Percentiles rank a stretch among this genome's conserved stretches.
phyloP scores from a whole-genome alignment of 2,329 filamentous ascomycete genomes.

The Neofusicoccum umdonicola region DNA sequence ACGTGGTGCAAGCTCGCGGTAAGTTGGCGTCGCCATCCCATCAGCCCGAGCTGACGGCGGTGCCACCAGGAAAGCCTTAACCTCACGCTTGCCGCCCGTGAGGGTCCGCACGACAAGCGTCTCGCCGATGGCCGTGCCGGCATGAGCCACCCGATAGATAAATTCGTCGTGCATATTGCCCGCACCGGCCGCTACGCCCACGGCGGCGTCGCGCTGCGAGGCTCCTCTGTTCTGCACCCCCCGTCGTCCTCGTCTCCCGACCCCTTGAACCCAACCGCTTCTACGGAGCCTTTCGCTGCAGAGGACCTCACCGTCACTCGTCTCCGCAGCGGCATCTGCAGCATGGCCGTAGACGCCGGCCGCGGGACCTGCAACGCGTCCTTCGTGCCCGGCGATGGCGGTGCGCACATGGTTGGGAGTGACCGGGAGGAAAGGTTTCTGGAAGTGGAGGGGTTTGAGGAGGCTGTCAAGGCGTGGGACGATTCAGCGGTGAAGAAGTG shows the following conservation, averaged over 20 bases:
- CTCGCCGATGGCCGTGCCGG: neutral
- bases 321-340: constrained; percentile 1
- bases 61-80: neutral
- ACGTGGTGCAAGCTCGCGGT: constrained; percentile 9
- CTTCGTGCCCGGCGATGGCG: neutral
- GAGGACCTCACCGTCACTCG: neutral
- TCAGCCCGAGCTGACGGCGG: too few relatives aligned
- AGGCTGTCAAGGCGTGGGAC: neutral
- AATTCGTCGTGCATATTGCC: neutral
- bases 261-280: too few relatives aligned
- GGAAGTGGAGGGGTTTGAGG: neutral
- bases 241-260: neutral
- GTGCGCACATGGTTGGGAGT: neutral
- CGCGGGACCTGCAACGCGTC: neutral
- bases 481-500: neutral
- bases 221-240: neutral
- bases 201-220: neutral
- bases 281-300: neutral
- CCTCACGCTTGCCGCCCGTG: constrained; percentile 6
- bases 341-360: neutral
- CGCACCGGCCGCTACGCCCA: neutral
- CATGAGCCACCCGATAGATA: neutral
- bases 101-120: neutral
- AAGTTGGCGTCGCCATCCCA: neutral
- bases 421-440: neutral